Evolutionary conservation across 2,329 filamentous ascomycete genomes (phyloP), one percentile per base, ranked within the genome.

Genomic region (Paecilomyces sp.): DNA sequence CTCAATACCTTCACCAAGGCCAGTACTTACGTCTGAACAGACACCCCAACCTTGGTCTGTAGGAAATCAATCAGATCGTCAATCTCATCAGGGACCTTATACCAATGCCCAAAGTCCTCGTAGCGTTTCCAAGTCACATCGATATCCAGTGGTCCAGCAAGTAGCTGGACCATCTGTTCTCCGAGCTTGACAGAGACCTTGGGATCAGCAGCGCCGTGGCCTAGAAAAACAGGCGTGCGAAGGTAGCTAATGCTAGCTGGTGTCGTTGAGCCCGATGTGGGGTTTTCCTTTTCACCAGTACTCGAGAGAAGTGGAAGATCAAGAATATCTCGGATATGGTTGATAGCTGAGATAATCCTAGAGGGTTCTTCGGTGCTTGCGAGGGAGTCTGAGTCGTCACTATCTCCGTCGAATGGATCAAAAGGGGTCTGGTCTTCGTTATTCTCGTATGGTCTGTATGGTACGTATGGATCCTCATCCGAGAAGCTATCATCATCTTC

Each of bases 81-180:
- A 60, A 80, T 76, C 62, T 80, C 76, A 53, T 81, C 76, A 0
- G 79, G 78, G 13, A 80, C 68, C 60, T 75, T 79, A 62, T 81
- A 80, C 78, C 80, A 81, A 61, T 82, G 80, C 0, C 79, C 79
- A 33, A 74, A 68, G 0, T 64, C 71, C 3, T 67, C 30, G 65
- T 82, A 83, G 0, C 61, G 36, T 57, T 74, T 74, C 74, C 75
- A 79, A n/a, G 60, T 61, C n/a, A 60, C 58, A 4, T 61, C 31
- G 52, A 61, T 60, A 13, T 53, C 30, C 51, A 57, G n/a, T 15
- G 25, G 18, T 5, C 54, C 41, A 2, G 52, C 56, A 41, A 60
- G 51, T 30, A 60, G 8, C 34, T 55, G 28, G 6, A 47, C 53
- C 57, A 63, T 58, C 12, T 30, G 15, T 8, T 41, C 36, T 12